Evolutionary conservation across 108 stramenopile species (phyloP).

Genomic region (Skeletonema costatum): DNA sequence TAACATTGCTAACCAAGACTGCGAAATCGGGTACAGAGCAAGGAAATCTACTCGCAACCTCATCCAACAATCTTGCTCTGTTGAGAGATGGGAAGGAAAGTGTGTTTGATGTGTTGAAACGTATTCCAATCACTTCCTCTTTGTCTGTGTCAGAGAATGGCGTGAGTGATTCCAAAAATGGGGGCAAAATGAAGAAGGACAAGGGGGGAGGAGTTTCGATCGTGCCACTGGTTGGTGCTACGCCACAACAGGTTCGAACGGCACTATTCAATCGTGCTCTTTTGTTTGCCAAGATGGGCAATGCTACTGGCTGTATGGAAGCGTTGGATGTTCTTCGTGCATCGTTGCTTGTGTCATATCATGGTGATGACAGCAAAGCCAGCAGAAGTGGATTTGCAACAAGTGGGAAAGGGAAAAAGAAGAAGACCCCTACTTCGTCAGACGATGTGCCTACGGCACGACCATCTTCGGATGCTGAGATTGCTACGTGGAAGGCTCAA

Average conservation of each 20-base stretch:
- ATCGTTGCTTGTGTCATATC: conserved; percentile 36
- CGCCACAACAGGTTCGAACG: conserved; percentile 49
- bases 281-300: conserved; percentile 47
- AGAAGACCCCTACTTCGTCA: not conserved
- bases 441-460: conserved; percentile 42
- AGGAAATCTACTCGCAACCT: conserved; percentile 29
- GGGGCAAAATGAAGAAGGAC: conserved; percentile 2
- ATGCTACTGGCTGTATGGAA: conserved; percentile 36
- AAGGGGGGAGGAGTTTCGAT: conserved; percentile 2
- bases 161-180: not conserved
- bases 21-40: conserved; percentile 5
- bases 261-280: conserved; percentile 47
- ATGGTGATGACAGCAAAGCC: conserved; percentile 11
- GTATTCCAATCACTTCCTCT: conserved; percentile 36
- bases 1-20: conserved; percentile 31
- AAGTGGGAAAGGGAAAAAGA: conserved; percentile 39
- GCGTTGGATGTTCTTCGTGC: conserved; percentile 44
- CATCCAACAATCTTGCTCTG: conserved; percentile 47
- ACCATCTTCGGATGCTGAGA: conserved; percentile 32
- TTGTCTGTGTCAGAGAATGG: conserved; percentile 27
- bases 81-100: conserved; percentile 51
- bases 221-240: conserved; percentile 45
- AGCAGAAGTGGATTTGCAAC: not conserved
- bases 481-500: conserved; percentile 42
- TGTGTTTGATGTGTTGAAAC: conserved; percentile 37